A percentile compares a stretch with the other conserved stretches of the same genome.
Conservation (phyloP, 176 grass and related monocot genomes). For the Typha latifolia region DNA sequence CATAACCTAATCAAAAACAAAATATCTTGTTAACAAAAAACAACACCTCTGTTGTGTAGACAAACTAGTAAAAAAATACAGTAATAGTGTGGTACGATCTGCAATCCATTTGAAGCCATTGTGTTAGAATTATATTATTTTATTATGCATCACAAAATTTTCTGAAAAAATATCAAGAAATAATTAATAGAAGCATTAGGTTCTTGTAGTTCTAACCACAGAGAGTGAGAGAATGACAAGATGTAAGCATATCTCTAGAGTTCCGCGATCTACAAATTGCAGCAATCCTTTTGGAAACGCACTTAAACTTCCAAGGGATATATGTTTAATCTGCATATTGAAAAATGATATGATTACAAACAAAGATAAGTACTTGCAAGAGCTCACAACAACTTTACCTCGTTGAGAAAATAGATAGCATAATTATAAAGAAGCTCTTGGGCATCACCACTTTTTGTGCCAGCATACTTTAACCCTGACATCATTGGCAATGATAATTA, state of each 20-base stretch:
- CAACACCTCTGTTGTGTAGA: no score
- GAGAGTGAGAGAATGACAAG: conserved; percentile 79
- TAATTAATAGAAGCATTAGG: neutral
- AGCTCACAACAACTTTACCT: conserved; percentile 39
- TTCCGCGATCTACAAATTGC: conserved; percentile 76
- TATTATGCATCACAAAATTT: neutral
- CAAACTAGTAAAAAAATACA: no score
- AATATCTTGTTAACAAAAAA: neutral
- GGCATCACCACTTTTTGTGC: conserved; percentile 81
- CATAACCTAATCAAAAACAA: conserved; percentile 63
- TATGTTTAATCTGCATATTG: conserved; percentile 61
- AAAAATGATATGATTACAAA: conserved; percentile 16
- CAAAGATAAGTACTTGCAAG: conserved; percentile 5
- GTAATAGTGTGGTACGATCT: no score
- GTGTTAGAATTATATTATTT: no score
- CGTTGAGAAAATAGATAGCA: conserved; percentile 71
- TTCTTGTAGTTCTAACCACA: conserved; percentile 41
- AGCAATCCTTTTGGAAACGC: conserved; percentile 71
- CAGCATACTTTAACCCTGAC: conserved; percentile 89
- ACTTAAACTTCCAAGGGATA: conserved; percentile 39
- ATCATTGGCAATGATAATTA: conserved; percentile 6
- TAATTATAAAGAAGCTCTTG: conserved; percentile 82
- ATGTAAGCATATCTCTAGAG: conserved; percentile 82
- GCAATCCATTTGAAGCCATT: no score
- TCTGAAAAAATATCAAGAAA: no score